These are phyloP conservation scores for Pseudoneurospora amorphoporcata DNA, from an alignment of 495 filamentous ascomycete genomes.

Conservation along the genomic window DNA sequence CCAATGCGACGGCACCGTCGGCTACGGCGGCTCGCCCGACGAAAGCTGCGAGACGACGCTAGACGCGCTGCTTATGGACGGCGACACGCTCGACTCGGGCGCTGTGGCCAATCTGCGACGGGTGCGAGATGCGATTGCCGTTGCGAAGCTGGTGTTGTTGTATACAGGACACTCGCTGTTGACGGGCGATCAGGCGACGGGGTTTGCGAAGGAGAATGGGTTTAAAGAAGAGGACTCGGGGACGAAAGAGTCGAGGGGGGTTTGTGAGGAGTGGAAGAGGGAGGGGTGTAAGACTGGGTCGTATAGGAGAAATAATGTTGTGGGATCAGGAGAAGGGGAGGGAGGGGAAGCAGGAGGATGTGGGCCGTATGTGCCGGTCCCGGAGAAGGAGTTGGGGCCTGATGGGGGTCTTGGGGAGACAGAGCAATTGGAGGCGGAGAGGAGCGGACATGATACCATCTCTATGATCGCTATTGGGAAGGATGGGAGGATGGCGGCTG, in stretches of 20 bases:
- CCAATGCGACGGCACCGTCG: constrained; percentile 38
- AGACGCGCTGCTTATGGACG: constrained; percentile 39
- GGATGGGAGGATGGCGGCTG: constrained; percentile 32
- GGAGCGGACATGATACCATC: constrained; percentile 33
- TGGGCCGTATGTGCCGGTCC: constrained; percentile 29
- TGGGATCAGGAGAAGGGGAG: constrained; percentile 18
- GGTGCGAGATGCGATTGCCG: constrained; percentile 31
- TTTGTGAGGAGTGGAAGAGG: constrained; percentile 29
- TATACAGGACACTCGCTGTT: constrained; percentile 37
- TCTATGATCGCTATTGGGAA: constrained; percentile 34
- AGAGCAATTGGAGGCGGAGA: not conserved
- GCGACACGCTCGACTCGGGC: constrained; percentile 33
- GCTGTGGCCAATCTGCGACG: constrained; percentile 36
- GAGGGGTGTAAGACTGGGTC: constrained; percentile 26
- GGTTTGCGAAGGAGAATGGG: constrained; percentile 35
- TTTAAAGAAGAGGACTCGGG: constrained; percentile 29
- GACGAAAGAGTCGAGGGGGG: constrained; percentile 21
- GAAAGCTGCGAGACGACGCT: constrained; percentile 40
- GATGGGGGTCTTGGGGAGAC: not conserved
- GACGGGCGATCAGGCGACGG: constrained; percentile 35
- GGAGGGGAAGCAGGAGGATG: constrained; percentile 15
- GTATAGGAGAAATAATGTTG: constrained; percentile 28
- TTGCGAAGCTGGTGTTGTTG: constrained; percentile 35
- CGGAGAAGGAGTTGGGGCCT: constrained; percentile 1
- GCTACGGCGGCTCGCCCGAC: constrained; percentile 37